phyloP scores from a whole-genome alignment of 2,329 filamentous ascomycete genomes.

The Mycosphaerella sp. region DNA sequence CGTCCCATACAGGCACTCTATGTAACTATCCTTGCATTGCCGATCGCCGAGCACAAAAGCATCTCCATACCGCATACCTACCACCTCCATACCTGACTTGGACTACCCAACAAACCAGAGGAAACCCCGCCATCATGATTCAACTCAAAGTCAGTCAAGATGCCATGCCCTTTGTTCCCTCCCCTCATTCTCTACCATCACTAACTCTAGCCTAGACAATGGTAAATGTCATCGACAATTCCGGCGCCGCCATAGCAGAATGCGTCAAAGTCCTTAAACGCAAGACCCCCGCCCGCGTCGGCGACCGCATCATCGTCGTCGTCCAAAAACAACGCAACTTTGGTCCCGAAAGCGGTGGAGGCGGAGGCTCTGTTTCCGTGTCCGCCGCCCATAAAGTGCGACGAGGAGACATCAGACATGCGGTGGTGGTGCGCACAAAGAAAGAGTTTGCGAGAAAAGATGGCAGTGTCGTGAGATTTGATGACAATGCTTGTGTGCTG shows the following conservation, averaged over 20 bases:
- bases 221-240: conserved; percentile 99
- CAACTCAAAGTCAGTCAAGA: conserved; percentile 46
- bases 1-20: no score
- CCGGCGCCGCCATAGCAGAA: conserved; percentile 92
- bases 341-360: conserved; percentile 63
- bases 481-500: conserved; percentile 96
- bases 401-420: conserved; percentile 92
- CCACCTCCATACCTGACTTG: not conserved
- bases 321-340: conserved; percentile 90
- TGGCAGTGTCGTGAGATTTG: conserved; percentile 85
- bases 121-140: conserved; percentile 61
- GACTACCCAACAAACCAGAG: not conserved
- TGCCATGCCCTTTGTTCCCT: no score
- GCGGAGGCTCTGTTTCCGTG: conserved; percentile 60
- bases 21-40: not conserved
- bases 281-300: conserved; percentile 81
- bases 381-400: conserved; percentile 85
- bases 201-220: conserved; percentile 60
- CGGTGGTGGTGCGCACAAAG: conserved; percentile 84
- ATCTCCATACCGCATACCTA: not conserved
- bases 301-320: conserved; percentile 94
- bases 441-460: conserved; percentile 84
- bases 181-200: not conserved
- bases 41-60: not conserved
- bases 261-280: conserved; percentile 89